Conservation (phyloP, 495 filamentous ascomycete genomes). For the Apodospora peruviana region DNA sequence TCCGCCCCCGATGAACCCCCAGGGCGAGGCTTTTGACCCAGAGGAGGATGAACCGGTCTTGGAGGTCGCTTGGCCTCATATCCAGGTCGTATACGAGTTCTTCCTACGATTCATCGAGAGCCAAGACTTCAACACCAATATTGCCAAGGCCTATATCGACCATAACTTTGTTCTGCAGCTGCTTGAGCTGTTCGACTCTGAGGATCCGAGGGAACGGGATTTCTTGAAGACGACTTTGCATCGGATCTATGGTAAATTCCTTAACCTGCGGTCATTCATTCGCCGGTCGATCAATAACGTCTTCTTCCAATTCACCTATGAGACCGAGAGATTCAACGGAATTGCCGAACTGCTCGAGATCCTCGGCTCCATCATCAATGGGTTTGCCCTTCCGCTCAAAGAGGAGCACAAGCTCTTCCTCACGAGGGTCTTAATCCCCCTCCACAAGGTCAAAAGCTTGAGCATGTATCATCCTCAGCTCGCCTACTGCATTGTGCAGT, state of each 20-base stretch:
- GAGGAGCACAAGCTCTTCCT: slow-evolving; percentile 99
- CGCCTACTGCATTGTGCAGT: slow-evolving; percentile 98
- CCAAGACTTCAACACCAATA: slow-evolving; percentile 99
- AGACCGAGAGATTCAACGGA: slow-evolving; percentile 97
- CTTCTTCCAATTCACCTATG: slow-evolving; percentile 99
- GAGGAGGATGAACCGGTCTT: slow-evolving; percentile 98
- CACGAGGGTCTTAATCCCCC: slow-evolving; percentile 82
- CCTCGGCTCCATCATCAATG: slow-evolving; percentile 97
- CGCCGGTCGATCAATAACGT: slow-evolving; percentile 99
- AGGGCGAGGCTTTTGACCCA: slow-evolving; percentile 96
- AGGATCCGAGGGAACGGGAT: slow-evolving; percentile 94
- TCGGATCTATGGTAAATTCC: slow-evolving; percentile 98
- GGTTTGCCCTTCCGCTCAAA: slow-evolving; percentile 94
- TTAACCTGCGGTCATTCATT: slow-evolving; percentile 96
- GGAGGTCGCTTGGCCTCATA: slow-evolving; percentile 98
- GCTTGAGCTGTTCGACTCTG: slow-evolving; percentile 97
- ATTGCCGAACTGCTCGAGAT: slow-evolving; percentile 97
- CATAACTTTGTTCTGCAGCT: slow-evolving; percentile 96
- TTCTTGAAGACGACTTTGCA: slow-evolving; percentile 98
- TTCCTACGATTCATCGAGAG: slow-evolving; percentile 98
- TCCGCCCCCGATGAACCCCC: slow-evolving; percentile 92
- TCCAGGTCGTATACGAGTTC: slow-evolving; percentile 99
- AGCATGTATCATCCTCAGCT: slow-evolving; percentile 99
- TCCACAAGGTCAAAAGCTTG: slow-evolving; percentile 97
- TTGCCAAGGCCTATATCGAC: slow-evolving; percentile 98